These are phyloP conservation scores for Nemania abortiva DNA, from an alignment of 2,329 filamentous ascomycete genomes.

Conservation along the genomic window DNA sequence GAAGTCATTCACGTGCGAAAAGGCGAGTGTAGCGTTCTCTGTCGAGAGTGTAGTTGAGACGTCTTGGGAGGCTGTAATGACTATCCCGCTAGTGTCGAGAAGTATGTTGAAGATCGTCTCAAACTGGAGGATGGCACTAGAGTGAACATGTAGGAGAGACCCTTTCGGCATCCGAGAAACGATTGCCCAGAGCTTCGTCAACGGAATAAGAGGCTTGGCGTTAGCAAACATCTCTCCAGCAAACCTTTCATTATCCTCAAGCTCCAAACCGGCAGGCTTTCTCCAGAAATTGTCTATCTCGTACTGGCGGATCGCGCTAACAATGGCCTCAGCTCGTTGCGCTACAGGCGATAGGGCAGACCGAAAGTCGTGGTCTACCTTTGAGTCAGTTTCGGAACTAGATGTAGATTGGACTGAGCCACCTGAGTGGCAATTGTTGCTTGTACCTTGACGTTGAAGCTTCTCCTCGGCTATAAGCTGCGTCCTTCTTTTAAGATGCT, in stretches of 20 bases:
- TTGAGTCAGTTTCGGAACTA: conserved; percentile 5
- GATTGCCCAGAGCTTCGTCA: conserved; percentile 37
- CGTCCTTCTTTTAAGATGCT: conserved; percentile 25
- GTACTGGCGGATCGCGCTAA: conserved; percentile 35
- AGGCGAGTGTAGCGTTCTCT: conserved; percentile 30
- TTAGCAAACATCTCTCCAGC: conserved; percentile 38
- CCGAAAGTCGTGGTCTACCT: conserved; percentile 30
- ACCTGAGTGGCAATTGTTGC: conserved; percentile 3
- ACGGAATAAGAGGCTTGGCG: conserved; percentile 33
- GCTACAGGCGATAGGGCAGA: conserved; percentile 31
- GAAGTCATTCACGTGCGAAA: conserved; percentile 32
- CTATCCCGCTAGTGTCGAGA: conserved; percentile 33
- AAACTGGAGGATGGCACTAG: conserved; percentile 32
- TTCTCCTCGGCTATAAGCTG: conserved; percentile 28
- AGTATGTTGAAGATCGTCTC: conserved; percentile 32
- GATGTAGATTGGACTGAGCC: conserved; percentile 4
- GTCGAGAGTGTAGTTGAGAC: conserved; percentile 19
- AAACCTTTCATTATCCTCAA: conserved; percentile 33
- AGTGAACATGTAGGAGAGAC: conserved; percentile 37
- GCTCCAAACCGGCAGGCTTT: conserved; percentile 16
- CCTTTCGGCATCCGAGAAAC: conserved; percentile 40
- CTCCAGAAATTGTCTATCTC: conserved; percentile 36
- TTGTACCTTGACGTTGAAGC: conserved; percentile 27
- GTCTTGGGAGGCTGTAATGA: conserved; percentile 29
- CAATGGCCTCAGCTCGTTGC: conserved; percentile 32